phyloP scores from a whole-genome alignment of 768 basidiomycete species.

The Jaapia argillacea region DNA sequence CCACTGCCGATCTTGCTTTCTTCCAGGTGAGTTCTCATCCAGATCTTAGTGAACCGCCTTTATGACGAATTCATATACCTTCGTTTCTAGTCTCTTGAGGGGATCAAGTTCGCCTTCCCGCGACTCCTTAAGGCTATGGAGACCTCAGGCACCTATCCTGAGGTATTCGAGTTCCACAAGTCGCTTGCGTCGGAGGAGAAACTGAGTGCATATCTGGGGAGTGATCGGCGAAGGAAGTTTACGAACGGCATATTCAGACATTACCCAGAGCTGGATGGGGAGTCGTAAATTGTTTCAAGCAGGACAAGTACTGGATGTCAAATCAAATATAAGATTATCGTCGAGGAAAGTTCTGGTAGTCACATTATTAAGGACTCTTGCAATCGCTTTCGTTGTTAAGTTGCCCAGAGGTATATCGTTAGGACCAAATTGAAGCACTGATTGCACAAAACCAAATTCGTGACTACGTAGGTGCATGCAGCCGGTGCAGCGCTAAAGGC shows the following conservation, averaged over 20 bases:
- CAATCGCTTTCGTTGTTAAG: too few relatives aligned
- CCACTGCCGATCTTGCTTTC: slow-evolving; percentile 32
- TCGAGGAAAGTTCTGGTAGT: too few relatives aligned
- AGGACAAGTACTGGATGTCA: too few relatives aligned
- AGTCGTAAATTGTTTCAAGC: too few relatives aligned
- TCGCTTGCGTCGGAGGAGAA: slow-evolving; percentile 19
- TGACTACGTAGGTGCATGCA: too few relatives aligned
- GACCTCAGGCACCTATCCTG: slow-evolving; percentile 15
- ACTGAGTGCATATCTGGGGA: slow-evolving; percentile 25
- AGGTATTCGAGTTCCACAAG: slow-evolving; percentile 22
- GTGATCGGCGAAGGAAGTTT: slow-evolving; percentile 20
- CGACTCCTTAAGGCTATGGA: slow-evolving; percentile 17
- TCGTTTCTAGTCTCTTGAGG: slow-evolving; percentile 11
- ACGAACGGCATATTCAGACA: slow-evolving; percentile 24
- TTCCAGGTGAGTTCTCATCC: slow-evolving; percentile 30
- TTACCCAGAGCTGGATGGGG: slow-evolving; percentile 28
- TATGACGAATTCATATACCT: slow-evolving; percentile 6
- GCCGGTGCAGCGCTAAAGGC: too few relatives aligned
- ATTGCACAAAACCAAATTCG: too few relatives aligned
- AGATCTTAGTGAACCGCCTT: too few relatives aligned
- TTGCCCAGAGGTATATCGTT: too few relatives aligned
- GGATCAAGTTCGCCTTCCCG: slow-evolving; percentile 27
- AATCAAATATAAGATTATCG: too few relatives aligned
- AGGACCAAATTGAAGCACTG: too few relatives aligned
- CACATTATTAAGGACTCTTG: too few relatives aligned